Evolutionary conservation across 371 early-diverging fungal species (phyloP).

Genomic region (Rhizopus delemar): DNA sequence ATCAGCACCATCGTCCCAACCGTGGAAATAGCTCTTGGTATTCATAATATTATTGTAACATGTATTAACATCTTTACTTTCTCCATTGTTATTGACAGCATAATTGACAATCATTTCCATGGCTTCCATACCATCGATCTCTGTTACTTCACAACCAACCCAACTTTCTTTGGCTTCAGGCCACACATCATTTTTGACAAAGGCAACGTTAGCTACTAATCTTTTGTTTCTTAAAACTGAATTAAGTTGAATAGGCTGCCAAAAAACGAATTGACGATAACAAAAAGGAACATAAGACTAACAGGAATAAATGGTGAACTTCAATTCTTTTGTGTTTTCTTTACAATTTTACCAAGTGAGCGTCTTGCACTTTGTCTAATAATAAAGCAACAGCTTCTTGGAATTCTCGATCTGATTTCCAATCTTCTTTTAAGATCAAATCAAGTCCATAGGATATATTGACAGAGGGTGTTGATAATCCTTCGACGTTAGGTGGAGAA

Average conservation of each 20-base stretch:
- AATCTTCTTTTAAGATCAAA: slow-evolving; percentile 44
- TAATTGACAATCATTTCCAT: slow-evolving; percentile 55
- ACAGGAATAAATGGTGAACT: neutral
- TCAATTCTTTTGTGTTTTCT: neutral
- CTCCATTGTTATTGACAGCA: slow-evolving; percentile 58
- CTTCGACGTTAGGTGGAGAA: slow-evolving; percentile 41
- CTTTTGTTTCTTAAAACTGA: slow-evolving; percentile 42
- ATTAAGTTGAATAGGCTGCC: slow-evolving; percentile 57
- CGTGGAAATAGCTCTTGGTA: slow-evolving; percentile 55
- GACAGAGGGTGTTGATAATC: slow-evolving; percentile 44
- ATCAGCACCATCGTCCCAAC: slow-evolving; percentile 59
- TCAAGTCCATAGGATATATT: slow-evolving; percentile 46
- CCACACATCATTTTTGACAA: slow-evolving; percentile 53
- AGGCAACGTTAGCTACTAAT: slow-evolving; percentile 50
- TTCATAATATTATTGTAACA: slow-evolving; percentile 58
- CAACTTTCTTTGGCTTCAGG: slow-evolving; percentile 48
- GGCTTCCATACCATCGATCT: slow-evolving; percentile 50
- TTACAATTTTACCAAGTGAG: slow-evolving; percentile 39
- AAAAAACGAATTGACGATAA: slow-evolving; percentile 54
- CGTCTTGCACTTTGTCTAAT: slow-evolving; percentile 54
- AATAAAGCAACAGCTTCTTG: slow-evolving; percentile 52
- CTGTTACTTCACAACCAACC: slow-evolving; percentile 51
- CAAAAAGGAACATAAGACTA: slow-evolving; percentile 54
- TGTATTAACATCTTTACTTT: slow-evolving; percentile 55
- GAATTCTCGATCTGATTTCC: slow-evolving; percentile 50